Percentiles rank a stretch among this genome's conserved stretches.
Conservation (phyloP, 106 monocot species). For the Posidonia australis region DNA sequence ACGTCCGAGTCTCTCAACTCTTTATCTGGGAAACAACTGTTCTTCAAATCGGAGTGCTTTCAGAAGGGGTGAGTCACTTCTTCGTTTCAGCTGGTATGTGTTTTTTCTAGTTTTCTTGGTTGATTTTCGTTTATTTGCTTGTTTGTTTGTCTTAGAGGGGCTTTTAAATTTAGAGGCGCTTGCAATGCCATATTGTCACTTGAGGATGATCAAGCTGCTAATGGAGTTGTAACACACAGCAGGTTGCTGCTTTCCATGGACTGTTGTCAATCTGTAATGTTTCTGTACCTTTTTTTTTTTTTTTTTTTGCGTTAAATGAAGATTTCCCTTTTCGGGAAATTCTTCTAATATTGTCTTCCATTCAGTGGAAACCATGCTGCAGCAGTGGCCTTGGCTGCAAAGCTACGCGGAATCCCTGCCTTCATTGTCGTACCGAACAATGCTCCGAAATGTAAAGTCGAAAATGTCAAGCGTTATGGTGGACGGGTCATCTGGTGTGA, state of each 20-base stretch:
- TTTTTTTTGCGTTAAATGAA: too few relatives aligned
- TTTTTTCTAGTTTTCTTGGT: too few relatives aligned
- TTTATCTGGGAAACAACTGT: slow-evolving; percentile 46
- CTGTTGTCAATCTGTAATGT: background rate
- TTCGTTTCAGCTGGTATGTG: too few relatives aligned
- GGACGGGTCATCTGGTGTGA: slow-evolving; percentile 85
- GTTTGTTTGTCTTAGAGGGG: slow-evolving; percentile 34
- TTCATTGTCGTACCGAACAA: slow-evolving; percentile 84
- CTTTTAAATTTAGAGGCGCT: slow-evolving; percentile 95
- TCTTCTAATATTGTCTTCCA: background rate
- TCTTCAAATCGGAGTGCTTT: slow-evolving; percentile 91
- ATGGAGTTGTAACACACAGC: slow-evolving; percentile 94
- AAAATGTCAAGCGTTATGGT: slow-evolving; percentile 88
- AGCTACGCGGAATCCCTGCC: slow-evolving; percentile 79
- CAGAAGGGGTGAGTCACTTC: slow-evolving; percentile 57
- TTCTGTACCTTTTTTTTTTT: too few relatives aligned
- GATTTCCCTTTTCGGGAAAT: background rate
- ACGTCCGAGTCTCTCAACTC: slow-evolving; percentile 51
- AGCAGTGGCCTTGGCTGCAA: slow-evolving; percentile 84
- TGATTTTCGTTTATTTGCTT: too few relatives aligned
- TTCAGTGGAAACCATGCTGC: slow-evolving; percentile 96
- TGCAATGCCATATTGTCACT: slow-evolving; percentile 87
- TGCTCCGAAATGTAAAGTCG: slow-evolving; percentile 88
- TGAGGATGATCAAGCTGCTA: slow-evolving; percentile 49
- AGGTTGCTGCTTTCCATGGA: slow-evolving; percentile 30